These are phyloP conservation scores for Hydnomerulius pinastri DNA, from an alignment of 768 basidiomycete species.

Conservation along the genomic window DNA sequence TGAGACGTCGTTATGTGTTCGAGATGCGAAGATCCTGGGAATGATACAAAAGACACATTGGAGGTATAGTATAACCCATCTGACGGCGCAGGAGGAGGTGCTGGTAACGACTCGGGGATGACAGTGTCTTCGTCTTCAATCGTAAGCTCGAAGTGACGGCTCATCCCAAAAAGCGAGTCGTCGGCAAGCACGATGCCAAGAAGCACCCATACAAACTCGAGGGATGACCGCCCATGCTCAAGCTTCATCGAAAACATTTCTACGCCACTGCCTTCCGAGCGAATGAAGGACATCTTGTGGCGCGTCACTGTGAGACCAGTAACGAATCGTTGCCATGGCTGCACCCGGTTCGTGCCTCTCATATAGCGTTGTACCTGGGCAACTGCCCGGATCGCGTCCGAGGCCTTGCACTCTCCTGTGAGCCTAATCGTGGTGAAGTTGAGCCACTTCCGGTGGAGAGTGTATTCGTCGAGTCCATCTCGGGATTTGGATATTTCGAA, in stretches of 20 bases:
- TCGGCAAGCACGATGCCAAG: neutral
- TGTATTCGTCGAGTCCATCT: too few species aligned
- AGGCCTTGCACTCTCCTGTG: neutral
- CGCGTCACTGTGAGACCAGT: neutral
- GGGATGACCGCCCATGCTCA: neutral
- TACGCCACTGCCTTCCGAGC: neutral
- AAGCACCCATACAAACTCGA: constrained; percentile 1
- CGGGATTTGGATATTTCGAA: too few species aligned
- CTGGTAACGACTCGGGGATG: neutral
- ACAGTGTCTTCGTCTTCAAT: neutral
- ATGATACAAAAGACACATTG: too few species aligned
- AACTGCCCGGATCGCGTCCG: neutral
- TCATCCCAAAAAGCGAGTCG: neutral
- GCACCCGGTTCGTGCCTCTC: constrained; percentile 5
- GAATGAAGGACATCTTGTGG: neutral
- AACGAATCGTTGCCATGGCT: constrained; percentile 1
- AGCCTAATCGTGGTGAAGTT: too few species aligned
- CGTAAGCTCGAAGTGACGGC: neutral
- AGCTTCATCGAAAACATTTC: neutral
- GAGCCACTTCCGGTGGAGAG: too few species aligned
- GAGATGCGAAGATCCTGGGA: too few species aligned
- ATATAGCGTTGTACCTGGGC: constrained; percentile 1
- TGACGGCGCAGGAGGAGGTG: neutral
- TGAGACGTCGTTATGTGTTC: too few species aligned
- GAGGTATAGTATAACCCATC: neutral